Conservation (phyloP, 257 asterid genomes). For the Nicotiana knightiana region DNA sequence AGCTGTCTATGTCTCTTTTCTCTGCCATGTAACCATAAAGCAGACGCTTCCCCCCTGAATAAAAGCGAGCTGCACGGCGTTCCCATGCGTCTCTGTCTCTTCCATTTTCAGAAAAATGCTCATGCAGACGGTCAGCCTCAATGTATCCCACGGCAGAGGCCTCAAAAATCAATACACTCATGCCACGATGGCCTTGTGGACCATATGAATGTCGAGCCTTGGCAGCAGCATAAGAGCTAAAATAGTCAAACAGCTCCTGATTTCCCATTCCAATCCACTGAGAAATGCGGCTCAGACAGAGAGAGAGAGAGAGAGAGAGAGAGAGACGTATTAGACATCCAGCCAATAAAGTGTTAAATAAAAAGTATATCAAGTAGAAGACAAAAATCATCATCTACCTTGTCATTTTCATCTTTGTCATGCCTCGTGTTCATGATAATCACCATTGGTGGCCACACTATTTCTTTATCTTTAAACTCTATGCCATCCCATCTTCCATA, state of each 20-base stretch:
- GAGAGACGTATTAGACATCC: background rate
- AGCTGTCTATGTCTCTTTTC: conserved; percentile 24
- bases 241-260: conserved; percentile 38
- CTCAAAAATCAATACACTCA: conserved; percentile 38
- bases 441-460: conserved; percentile 48
- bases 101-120: conserved; percentile 20
- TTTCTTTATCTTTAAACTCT: conserved; percentile 20
- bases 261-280: conserved; percentile 50
- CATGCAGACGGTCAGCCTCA: conserved; percentile 35
- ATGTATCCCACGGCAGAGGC: conserved; percentile 36
- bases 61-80: background rate
- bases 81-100: conserved; percentile 37
- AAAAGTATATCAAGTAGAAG: background rate
- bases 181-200: conserved; percentile 50
- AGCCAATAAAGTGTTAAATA: background rate
- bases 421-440: conserved; percentile 31
- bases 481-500: conserved; percentile 35
- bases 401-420: conserved; percentile 32
- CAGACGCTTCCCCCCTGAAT: conserved; percentile 29
- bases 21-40: conserved; percentile 39
- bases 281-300: background rate
- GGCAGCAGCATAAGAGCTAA: conserved; percentile 19
- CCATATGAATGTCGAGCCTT: conserved; percentile 42
- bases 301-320: background rate
- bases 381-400: conserved; percentile 15